A percentile compares a stretch with the other conserved stretches of the same genome.
Evolutionary conservation across 768 basidiomycete genomes (phyloP).

Genomic region (Calocybe gangraenosa): DNA sequence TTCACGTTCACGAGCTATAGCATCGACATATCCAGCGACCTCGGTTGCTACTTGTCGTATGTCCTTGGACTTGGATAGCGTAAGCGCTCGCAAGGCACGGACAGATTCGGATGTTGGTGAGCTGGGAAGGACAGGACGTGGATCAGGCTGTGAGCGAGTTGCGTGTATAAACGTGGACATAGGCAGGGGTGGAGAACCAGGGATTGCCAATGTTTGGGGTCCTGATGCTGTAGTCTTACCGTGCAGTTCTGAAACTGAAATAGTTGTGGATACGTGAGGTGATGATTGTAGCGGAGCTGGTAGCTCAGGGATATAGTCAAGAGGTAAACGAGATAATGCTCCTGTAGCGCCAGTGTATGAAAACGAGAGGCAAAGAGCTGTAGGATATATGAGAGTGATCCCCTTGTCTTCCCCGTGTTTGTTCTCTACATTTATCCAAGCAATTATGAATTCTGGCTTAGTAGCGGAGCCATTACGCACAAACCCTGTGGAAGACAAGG

Average conservation of each 20-base stretch:
- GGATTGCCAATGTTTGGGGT: background rate
- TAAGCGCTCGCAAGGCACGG: slow-evolving; percentile 45
- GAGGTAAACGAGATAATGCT: slow-evolving; percentile 33
- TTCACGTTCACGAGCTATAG: slow-evolving; percentile 72
- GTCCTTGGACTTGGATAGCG: slow-evolving; percentile 46
- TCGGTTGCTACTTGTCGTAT: slow-evolving; percentile 53
- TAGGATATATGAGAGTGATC: slow-evolving; percentile 68
- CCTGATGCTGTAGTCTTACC: background rate
- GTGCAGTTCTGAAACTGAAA: slow-evolving; percentile 18
- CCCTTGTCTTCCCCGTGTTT: slow-evolving; percentile 81
- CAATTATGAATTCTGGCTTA: slow-evolving; percentile 43
- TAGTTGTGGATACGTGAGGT: slow-evolving; percentile 34
- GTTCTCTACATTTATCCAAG: slow-evolving; percentile 73
- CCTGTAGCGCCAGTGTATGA: slow-evolving; percentile 25
- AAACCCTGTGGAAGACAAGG: slow-evolving; percentile 6
- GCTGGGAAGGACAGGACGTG: slow-evolving; percentile 27
- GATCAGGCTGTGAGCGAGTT: slow-evolving; percentile 4
- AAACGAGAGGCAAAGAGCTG: slow-evolving; percentile 48
- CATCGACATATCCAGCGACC: slow-evolving; percentile 69
- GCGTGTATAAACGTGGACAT: background rate
- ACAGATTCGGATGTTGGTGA: slow-evolving; percentile 27
- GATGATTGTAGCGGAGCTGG: slow-evolving; percentile 58
- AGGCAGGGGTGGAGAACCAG: background rate
- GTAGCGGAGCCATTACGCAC: slow-evolving; percentile 5
- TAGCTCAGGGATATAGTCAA: slow-evolving; percentile 59